Evolutionary conservation across 768 basidiomycete species (phyloP).

Genomic region (Paxillus ammoniavirescens): DNA sequence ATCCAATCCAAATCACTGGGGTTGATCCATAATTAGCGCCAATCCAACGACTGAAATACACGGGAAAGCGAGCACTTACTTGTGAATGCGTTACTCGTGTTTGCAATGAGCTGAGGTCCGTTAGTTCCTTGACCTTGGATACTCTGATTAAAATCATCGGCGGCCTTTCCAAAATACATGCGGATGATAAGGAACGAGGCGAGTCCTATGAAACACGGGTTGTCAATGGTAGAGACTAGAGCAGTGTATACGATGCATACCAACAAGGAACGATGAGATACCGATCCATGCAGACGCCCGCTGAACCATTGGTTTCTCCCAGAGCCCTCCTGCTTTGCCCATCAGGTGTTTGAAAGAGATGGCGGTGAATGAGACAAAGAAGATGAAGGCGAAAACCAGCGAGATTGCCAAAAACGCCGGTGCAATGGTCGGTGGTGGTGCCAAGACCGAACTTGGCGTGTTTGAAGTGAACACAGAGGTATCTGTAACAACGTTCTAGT

Average conservation of each 20-base stretch:
- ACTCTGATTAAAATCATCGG: conserved; percentile 70
- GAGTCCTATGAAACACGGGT: conserved; percentile 43
- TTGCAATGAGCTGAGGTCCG: conserved; percentile 61
- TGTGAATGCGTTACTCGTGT: conserved; percentile 68
- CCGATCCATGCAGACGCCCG: conserved; percentile 71
- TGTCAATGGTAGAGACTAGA: neutral
- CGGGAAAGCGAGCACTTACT: conserved; percentile 44
- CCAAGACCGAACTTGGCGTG: conserved; percentile 53
- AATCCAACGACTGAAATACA: neutral
- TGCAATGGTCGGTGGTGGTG: conserved; percentile 59
- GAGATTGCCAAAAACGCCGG: conserved; percentile 64
- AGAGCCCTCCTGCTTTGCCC: conserved; percentile 44
- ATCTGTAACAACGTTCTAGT: conserved; percentile 39
- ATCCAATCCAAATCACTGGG: conserved; percentile 77
- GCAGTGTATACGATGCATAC: conserved; percentile 32
- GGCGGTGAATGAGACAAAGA: conserved; percentile 64
- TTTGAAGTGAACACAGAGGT: conserved; percentile 58
- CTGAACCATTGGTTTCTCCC: conserved; percentile 60
- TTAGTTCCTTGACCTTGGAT: conserved; percentile 50
- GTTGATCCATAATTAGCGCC: conserved; percentile 1
- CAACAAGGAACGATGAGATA: conserved; percentile 72
- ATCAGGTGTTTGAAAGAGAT: conserved; percentile 68
- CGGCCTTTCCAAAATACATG: conserved; percentile 81
- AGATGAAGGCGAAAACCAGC: conserved; percentile 53
- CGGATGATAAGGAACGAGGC: conserved; percentile 69